A percentile compares a stretch with the other conserved stretches of the same genome.
Conservation (phyloP, 768 basidiomycete species). For the Tylopilus intermedius region DNA sequence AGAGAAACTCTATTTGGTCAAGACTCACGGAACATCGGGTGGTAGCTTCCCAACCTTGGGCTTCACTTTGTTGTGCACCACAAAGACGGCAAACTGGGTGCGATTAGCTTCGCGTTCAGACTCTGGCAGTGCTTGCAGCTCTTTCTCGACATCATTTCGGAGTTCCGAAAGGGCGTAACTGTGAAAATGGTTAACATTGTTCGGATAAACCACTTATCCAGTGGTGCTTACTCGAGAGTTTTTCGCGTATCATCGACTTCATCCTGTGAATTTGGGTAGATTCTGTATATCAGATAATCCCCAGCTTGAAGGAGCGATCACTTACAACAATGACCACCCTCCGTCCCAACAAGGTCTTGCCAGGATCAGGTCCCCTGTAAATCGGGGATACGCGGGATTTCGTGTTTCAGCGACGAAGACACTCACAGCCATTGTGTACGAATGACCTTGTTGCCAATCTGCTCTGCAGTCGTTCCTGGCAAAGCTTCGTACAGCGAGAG, state of each 20-base stretch:
- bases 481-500: constrained; percentile 92
- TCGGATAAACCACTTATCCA: not conserved
- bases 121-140: constrained; percentile 61
- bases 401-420: not conserved
- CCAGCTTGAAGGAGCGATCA: constrained; percentile 9
- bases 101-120: constrained; percentile 65
- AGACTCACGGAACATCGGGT: constrained; percentile 52
- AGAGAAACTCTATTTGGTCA: not conserved
- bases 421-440: constrained; percentile 95
- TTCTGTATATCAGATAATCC: constrained; percentile 12
- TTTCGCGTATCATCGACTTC: constrained; percentile 87
- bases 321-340: constrained; percentile 78
- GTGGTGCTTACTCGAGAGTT: constrained; percentile 69
- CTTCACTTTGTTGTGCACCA: constrained; percentile 93
- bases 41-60: constrained; percentile 76
- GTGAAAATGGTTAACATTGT: constrained; percentile 4
- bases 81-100: constrained; percentile 88
- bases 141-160: constrained; percentile 78
- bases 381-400: not conserved
- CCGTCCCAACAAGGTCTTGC: constrained; percentile 71
- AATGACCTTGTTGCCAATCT: constrained; percentile 79
- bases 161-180: constrained; percentile 92
- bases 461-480: constrained; percentile 65
- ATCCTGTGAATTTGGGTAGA: constrained; percentile 44
- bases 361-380: constrained; percentile 57